A percentile compares a stretch with the other conserved stretches of the same genome.
These are phyloP conservation scores for Coemansia sp. DNA, from an alignment of 192 early-diverging fungal species.

Conservation along the genomic window DNA sequence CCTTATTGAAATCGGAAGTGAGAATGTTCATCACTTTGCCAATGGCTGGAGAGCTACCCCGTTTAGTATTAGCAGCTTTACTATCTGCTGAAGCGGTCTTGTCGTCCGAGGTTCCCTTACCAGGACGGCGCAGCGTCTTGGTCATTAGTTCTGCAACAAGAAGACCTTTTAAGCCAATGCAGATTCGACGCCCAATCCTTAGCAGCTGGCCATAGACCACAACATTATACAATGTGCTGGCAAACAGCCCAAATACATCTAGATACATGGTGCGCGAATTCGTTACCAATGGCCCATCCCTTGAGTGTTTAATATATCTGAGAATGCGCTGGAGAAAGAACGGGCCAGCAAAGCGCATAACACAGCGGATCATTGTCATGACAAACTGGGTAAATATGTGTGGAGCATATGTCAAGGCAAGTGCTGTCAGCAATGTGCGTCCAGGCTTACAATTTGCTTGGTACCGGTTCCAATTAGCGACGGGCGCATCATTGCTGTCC, in stretches of 20 bases:
- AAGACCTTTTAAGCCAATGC: slow-evolving; percentile 62
- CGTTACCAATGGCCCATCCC: not conserved
- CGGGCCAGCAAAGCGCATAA: slow-evolving; percentile 53
- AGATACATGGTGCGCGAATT: slow-evolving; percentile 50
- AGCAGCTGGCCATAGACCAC: slow-evolving; percentile 56
- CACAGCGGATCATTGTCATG: slow-evolving; percentile 26
- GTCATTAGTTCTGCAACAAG: slow-evolving; percentile 65
- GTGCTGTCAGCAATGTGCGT: slow-evolving; percentile 30
- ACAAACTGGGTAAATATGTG: slow-evolving; percentile 49
- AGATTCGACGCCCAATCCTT: slow-evolving; percentile 65
- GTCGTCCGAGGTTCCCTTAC: slow-evolving; percentile 56
- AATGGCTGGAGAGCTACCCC: slow-evolving; percentile 35
- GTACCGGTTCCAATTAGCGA: slow-evolving; percentile 35
- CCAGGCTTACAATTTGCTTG: slow-evolving; percentile 18
- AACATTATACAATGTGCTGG: slow-evolving; percentile 47
- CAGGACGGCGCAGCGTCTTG: slow-evolving; percentile 65
- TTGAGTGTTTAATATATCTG: slow-evolving; percentile 52
- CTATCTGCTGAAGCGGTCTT: slow-evolving; percentile 6
- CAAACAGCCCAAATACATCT: slow-evolving; percentile 62
- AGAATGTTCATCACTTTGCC: slow-evolving; percentile 76
- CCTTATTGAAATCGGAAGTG: slow-evolving; percentile 64
- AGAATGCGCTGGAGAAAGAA: slow-evolving; percentile 63
- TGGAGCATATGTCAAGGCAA: slow-evolving; percentile 41
- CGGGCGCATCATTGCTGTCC: slow-evolving; percentile 49
- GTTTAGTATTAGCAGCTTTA: slow-evolving; percentile 21